Percentiles rank a stretch among this genome's conserved stretches.
phyloP scores from a whole-genome alignment of 164 flowering plant species.

The Vitis rotundifolia region DNA sequence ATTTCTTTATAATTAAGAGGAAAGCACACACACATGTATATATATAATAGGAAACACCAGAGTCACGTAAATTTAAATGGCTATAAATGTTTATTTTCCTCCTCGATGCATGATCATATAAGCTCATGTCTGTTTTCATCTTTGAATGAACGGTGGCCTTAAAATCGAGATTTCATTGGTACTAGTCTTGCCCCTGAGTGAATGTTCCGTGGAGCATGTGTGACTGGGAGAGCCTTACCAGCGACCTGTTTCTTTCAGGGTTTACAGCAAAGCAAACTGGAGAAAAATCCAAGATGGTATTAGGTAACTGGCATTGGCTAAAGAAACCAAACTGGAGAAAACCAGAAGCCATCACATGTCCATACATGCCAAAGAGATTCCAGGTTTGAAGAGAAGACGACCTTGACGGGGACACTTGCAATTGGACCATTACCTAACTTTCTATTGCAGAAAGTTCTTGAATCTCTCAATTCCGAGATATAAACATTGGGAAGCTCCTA shows the following conservation, averaged over 20 bases:
- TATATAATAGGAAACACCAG: no score
- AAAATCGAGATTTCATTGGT: background rate
- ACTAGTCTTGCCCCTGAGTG: background rate
- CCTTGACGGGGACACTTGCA: background rate
- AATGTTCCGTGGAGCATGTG: background rate
- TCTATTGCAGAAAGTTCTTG: no score
- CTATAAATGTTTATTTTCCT: no score
- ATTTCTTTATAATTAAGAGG: no score
- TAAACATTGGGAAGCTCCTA: no score
- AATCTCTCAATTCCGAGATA: no score
- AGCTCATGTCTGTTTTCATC: background rate
- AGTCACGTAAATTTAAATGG: no score
- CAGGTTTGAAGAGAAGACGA: background rate
- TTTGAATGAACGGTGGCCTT: background rate
- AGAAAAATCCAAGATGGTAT: background rate
- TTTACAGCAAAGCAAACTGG: background rate
- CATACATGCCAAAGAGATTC: background rate
- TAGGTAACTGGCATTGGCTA: background rate
- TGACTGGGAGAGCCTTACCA: background rate
- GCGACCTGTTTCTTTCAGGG: background rate
- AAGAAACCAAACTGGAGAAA: background rate
- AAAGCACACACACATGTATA: no score
- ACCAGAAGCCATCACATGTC: background rate
- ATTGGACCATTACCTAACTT: background rate
- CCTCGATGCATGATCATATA: no score